These are phyloP conservation scores for Torrubiella hemipterigena DNA, from an alignment of 2,329 filamentous ascomycete species.

Conservation along the genomic window DNA sequence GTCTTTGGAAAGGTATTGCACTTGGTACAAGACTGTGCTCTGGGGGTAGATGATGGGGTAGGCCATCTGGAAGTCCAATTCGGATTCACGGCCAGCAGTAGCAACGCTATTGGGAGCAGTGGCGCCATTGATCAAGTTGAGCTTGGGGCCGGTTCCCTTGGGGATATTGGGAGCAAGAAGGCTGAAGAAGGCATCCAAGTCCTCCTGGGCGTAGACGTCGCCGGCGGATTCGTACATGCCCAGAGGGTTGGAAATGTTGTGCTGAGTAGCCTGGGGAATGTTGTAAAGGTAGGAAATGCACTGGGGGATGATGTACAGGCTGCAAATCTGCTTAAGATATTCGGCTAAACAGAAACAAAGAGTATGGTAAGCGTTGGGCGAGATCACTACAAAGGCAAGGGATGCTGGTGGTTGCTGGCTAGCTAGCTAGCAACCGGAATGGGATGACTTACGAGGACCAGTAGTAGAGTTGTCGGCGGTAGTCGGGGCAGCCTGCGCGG, in stretches of 20 bases:
- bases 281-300: constrained; percentile 37
- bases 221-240: constrained; percentile 39
- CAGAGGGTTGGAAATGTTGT: constrained; percentile 28
- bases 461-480: too few species aligned
- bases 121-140: constrained; percentile 8
- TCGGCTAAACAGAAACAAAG: too few species aligned
- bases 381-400: too few species aligned
- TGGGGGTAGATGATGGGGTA: constrained; percentile 41
- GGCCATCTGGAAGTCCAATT: constrained; percentile 36
- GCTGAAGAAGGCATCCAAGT: constrained; percentile 35
- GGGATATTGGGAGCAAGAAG: constrained; percentile 18
- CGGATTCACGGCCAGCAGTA: constrained; percentile 23
- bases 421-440: too few species aligned
- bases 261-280: constrained; percentile 19
- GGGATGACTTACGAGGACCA: too few species aligned
- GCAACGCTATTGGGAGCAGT: constrained; percentile 4
- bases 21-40: constrained; percentile 25
- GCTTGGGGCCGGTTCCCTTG: constrained; percentile 6
- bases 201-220: constrained; percentile 36
- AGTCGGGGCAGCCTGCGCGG: too few species aligned
- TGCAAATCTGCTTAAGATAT: too few species aligned
- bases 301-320: constrained; percentile 42
- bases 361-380: too few species aligned
- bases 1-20: constrained; percentile 8
- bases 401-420: too few species aligned